Percentiles rank a stretch among this genome's conserved stretches.
Conservation (phyloP, 1,139 yeast species). For the Kodamaea alishanica region DNA sequence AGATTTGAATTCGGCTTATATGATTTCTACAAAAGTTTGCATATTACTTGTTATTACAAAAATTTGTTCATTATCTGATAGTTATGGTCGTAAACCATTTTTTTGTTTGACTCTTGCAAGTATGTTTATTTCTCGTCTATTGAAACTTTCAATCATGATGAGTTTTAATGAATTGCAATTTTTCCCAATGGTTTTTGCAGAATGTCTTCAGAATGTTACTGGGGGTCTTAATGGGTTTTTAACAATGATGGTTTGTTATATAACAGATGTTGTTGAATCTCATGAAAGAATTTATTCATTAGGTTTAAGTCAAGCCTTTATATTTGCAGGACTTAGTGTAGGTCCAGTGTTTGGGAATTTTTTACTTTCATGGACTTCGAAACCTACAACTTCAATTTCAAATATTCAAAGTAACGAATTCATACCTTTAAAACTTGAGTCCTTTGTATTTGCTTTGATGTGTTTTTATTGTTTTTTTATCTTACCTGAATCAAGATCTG, state of each 20-base stretch:
- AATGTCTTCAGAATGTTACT: constrained; percentile 43
- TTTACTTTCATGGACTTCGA: constrained; percentile 4
- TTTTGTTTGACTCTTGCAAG: constrained; percentile 28
- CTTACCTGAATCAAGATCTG: constrained; percentile 53
- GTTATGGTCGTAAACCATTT: constrained; percentile 54
- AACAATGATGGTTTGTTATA: constrained; percentile 56
- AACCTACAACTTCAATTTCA: neutral
- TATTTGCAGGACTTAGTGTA: constrained; percentile 57
- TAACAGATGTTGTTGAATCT: constrained; percentile 62
- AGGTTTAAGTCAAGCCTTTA: constrained; percentile 54
- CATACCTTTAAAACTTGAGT: constrained; percentile 30
- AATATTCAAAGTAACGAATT: constrained; percentile 19
- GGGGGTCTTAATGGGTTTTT: constrained; percentile 54
- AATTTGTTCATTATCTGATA: constrained; percentile 62
- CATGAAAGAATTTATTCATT: constrained; percentile 50
- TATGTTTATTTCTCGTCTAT: constrained; percentile 23
- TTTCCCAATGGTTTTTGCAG: constrained; percentile 31
- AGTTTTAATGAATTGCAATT: constrained; percentile 29
- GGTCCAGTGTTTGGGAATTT: constrained; percentile 64
- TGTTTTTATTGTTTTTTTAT: constrained; percentile 31
- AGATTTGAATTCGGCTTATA: constrained; percentile 31
- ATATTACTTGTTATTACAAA: constrained; percentile 42
- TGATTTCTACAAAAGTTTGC: constrained; percentile 25
- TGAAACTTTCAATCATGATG: constrained; percentile 30
- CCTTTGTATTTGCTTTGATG: constrained; percentile 21